phyloP scores from a whole-genome alignment of 805 yeast species.

The Monosporozyma siamensis region DNA sequence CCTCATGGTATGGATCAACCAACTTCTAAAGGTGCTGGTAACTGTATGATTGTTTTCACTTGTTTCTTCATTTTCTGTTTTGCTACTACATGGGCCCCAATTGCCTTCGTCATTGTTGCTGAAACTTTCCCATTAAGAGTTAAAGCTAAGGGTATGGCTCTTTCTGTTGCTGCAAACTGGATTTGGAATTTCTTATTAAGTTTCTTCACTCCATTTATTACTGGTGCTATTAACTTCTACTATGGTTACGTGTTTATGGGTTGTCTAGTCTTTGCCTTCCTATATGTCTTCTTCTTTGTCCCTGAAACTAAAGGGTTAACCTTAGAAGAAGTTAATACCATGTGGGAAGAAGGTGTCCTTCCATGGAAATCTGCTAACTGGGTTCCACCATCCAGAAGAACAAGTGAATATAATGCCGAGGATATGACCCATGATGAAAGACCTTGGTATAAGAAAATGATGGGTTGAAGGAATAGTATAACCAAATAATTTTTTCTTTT shows the following conservation, averaged over 20 bases:
- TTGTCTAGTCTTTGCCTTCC: conserved; percentile 42
- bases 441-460: conserved; percentile 14
- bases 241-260: conserved; percentile 57
- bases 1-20: conserved; percentile 34
- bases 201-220: conserved; percentile 64
- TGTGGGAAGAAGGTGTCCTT: conserved; percentile 34
- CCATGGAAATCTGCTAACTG: conserved; percentile 41
- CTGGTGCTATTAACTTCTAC: conserved; percentile 52
- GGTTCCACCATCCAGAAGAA: conserved; percentile 38
- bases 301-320: conserved; percentile 73
- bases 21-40: conserved; percentile 49
- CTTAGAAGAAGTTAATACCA: conserved; percentile 69
- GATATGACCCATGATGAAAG: conserved; percentile 20
- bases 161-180: conserved; percentile 57
- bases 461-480: neutral
- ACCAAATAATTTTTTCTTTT: neutral
- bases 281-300: conserved; percentile 61
- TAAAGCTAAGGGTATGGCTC: conserved; percentile 46
- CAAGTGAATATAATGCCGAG: conserved; percentile 19
- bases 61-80: conserved; percentile 64
- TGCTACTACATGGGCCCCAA: conserved; percentile 72
- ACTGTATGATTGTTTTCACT: conserved; percentile 62
- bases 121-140: conserved; percentile 68
- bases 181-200: conserved; percentile 61
- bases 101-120: conserved; percentile 53